Evolutionary conservation across 257 asterid species (phyloP), one percentile per base, ranked within the genome.

Genomic region (Haberlea rhodopensis): DNA sequence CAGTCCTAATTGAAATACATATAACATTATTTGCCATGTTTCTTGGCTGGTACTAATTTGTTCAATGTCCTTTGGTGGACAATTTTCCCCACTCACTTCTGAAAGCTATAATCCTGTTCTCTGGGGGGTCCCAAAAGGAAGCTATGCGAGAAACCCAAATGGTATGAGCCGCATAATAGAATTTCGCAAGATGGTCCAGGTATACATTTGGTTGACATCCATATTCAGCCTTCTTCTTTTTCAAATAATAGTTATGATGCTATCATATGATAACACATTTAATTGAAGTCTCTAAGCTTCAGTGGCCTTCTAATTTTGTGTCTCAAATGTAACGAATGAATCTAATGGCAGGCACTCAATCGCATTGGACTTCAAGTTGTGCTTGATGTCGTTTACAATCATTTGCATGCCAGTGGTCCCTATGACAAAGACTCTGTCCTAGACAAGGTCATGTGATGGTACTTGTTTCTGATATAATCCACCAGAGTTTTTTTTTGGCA

Each of bases 61-160:
- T 29, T 37, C 22, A 62, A 23, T 45, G 40, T 31, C 59, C 24
- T 78, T 70, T 72, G 65, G 56, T 64, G 69, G 64, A 8, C 49
- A 66, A 49, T 71, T 61, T 71, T 67, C 60, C 60, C 27, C 58
- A 29, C 37, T 67, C 53, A 49, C 71, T 66, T 66, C 53, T 76
- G 71, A 68, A 79, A 91, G 97, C 56, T 91, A 91, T 79, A 87
- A 91, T 56, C 98, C 98, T 73, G 91, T 89, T 69, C 85, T 91
- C 25, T 91, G 96, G 96, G 95, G 97, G 65, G 97, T 91, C 51
- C 98, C 98, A 19, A 89, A 91, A 80, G 98, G 98, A 79, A 89
- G 98, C 82, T 91, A 87, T 71, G 85, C 96, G 16, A 81, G 80
- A 74, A 77, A 87, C 68, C 89, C 98, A 63, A 83, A 84, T 75